A percentile compares a stretch with the other conserved stretches of the same genome.
Evolutionary conservation across 1,139 yeast species (phyloP).

Genomic region (Saccharomyces hybrid): DNA sequence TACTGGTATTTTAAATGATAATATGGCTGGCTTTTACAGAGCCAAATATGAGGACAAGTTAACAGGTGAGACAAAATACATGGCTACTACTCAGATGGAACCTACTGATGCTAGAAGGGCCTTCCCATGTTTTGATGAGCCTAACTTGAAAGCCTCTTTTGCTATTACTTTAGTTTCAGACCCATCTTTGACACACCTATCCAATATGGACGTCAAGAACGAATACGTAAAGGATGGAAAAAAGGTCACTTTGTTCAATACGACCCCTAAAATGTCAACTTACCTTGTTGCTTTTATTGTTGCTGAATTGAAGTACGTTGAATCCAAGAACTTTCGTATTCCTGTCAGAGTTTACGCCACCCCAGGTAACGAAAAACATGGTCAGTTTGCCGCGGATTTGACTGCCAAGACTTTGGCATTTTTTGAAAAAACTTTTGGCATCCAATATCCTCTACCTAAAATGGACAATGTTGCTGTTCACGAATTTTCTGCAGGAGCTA

Average conservation of each 20-base stretch:
- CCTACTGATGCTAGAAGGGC: conserved; percentile 83
- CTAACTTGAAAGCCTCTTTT: conserved; percentile 66
- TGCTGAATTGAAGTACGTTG: conserved; percentile 72
- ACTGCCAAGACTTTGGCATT: conserved; percentile 71
- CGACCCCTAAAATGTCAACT: conserved; percentile 74
- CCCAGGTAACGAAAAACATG: conserved; percentile 59
- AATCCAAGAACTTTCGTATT: conserved; percentile 55
- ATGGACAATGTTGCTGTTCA: conserved; percentile 79
- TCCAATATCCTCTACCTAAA: conserved; percentile 74
- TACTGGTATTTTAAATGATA: conserved; percentile 65
- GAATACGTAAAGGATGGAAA: conserved; percentile 42
- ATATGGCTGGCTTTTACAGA: conserved; percentile 77
- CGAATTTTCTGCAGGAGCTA: conserved; percentile 79
- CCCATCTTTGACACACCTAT: conserved; percentile 54
- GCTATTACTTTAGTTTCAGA: conserved; percentile 53
- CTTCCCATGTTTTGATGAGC: conserved; percentile 79
- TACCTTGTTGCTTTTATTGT: conserved; percentile 75
- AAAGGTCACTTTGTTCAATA: conserved; percentile 48
- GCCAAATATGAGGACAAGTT: conserved; percentile 58
- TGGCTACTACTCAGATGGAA: conserved; percentile 80
- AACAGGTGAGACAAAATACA: conserved; percentile 52
- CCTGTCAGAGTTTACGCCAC: conserved; percentile 81
- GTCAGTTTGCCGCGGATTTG: conserved; percentile 60
- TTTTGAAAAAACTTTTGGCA: conserved; percentile 62
- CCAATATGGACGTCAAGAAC: conserved; percentile 62